These are phyloP conservation scores for Kodamaea laetipori DNA, from an alignment of 805 yeast species.

Conservation along the genomic window DNA sequence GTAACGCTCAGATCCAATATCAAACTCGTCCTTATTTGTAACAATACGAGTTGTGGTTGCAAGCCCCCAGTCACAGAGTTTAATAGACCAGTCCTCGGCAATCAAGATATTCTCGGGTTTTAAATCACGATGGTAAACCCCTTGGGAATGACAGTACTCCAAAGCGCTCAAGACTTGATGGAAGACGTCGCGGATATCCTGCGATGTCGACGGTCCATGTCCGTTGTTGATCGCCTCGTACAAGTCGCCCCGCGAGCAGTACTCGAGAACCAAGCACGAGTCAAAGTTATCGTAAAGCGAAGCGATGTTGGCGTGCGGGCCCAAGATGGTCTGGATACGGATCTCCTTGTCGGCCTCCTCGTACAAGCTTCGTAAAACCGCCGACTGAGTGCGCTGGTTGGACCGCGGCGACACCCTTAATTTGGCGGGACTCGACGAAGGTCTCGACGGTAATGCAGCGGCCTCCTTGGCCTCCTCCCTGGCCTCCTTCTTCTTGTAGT, in stretches of 20 bases:
- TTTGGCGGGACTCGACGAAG: slow-evolving; percentile 41
- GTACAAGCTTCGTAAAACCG: slow-evolving; percentile 35
- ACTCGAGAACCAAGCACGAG: slow-evolving; percentile 64
- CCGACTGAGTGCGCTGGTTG: slow-evolving; percentile 15
- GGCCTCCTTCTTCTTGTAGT: slow-evolving; percentile 30
- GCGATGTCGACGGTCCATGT: slow-evolving; percentile 60
- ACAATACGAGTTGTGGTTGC: slow-evolving; percentile 56
- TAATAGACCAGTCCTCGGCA: slow-evolving; percentile 53
- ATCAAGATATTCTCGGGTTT: slow-evolving; percentile 31
- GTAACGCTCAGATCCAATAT: slow-evolving; percentile 86
- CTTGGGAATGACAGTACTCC: slow-evolving; percentile 50
- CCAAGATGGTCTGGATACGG: slow-evolving; percentile 61
- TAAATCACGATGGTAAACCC: slow-evolving; percentile 32
- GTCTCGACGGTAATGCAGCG: slow-evolving; percentile 20
- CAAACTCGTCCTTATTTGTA: slow-evolving; percentile 60
- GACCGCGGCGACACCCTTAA: slow-evolving; percentile 19
- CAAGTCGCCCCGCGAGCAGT: slow-evolving; percentile 84
- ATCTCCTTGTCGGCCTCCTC: slow-evolving; percentile 72
- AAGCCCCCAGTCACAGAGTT: slow-evolving; percentile 60
- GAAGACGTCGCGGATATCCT: slow-evolving; percentile 57
- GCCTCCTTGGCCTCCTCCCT: not conserved
- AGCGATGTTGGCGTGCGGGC: slow-evolving; percentile 50
- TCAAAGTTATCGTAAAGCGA: slow-evolving; percentile 52
- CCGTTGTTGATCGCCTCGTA: slow-evolving; percentile 74
- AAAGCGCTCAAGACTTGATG: slow-evolving; percentile 52